Evolutionary conservation across 2,329 filamentous ascomycete species (phyloP), one percentile per base, ranked within the genome.

Genomic region (Ascochyta rabiei): DNA sequence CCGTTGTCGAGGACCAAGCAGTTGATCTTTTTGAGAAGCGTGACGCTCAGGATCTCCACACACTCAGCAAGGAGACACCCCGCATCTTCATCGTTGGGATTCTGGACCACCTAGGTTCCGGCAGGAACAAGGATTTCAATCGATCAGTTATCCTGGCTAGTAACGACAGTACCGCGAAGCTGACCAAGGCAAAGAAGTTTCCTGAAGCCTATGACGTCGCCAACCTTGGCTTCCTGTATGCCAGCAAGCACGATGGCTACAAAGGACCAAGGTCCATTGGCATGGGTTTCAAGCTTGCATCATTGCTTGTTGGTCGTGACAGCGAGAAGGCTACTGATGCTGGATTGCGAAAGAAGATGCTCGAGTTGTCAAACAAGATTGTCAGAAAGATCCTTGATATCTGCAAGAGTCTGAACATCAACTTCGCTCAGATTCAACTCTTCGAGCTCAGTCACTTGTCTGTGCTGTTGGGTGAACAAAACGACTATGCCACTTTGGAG

Each of bases 401-500:
- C 35, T 70, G 77, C 59, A 70, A 69, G 47, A 70, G 68, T 4
- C 63, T 76, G 39, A 74, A 78, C 30, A 74, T 81, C 62, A 77
- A 78, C 59, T 69, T 81, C 24, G 73, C 76, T 12, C 72, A 76
- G 40, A 68, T 81, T 42, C 69, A 80, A 31, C 64, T 67, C 19
- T 63, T 67, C 28, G 73, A 80, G 46, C 61, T 81, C 23, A 79
- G 77, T 63, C 72, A 71, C 26, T 60, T 81, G 18, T 75, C 79
- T 16, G 70, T 67, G 7, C 61, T 81, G 0, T 69, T 81, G 9
- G 79, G 78, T 45, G 76, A 78, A 49, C 77, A 80, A 53, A 47
- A 76, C 41, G 77, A 81, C 60, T 80, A 80, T 66, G 65, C 70
- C 38, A 78, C 71, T 6, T 72, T 81, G 5, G 69, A 74, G 43